phyloP scores from a whole-genome alignment of 495 filamentous ascomycete species.

The Neurospora hispaniola region DNA sequence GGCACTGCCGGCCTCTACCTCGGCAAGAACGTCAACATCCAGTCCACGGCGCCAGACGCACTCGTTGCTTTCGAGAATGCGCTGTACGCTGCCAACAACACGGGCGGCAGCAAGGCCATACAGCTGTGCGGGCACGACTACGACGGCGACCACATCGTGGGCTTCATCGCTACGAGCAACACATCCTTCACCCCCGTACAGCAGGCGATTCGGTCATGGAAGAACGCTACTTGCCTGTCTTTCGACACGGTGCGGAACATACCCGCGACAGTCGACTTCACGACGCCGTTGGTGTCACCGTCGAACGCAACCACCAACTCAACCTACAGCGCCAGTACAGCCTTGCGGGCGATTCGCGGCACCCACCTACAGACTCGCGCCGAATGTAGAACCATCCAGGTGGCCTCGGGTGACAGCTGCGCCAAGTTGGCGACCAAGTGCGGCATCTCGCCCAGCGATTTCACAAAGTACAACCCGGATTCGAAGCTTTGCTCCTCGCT shows the following conservation, averaged over 20 bases:
- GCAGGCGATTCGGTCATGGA: conserved; percentile 22
- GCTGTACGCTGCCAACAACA: not conserved
- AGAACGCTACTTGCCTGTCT: conserved; percentile 22
- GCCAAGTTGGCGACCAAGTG: conserved; percentile 28
- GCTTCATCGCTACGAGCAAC: conserved; percentile 24
- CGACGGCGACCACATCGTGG: conserved; percentile 22
- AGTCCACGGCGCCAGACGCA: conserved; percentile 6
- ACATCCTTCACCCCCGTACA: conserved; percentile 22
- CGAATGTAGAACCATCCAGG: conserved; percentile 16
- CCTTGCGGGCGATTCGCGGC: not conserved
- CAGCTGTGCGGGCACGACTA: conserved; percentile 23
- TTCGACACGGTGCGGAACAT: conserved; percentile 12
- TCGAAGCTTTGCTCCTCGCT: conserved; percentile 28
- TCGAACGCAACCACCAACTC: not conserved
- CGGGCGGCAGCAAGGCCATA: conserved; percentile 23
- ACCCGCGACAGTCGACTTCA: conserved; percentile 10
- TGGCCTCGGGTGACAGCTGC: conserved; percentile 24
- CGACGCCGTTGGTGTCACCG: conserved; percentile 2
- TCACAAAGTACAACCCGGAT: conserved; percentile 30
- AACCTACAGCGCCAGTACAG: not conserved
- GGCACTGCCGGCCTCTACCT: conserved; percentile 7
- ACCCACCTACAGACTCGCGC: not conserved
- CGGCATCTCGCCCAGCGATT: conserved; percentile 26
- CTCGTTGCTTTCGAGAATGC: not conserved
- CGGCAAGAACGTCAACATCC: conserved; percentile 16